Evolutionary conservation across 1,139 yeast genomes (phyloP).

Genomic region (Nadsonia starkeyi-henricii): DNA sequence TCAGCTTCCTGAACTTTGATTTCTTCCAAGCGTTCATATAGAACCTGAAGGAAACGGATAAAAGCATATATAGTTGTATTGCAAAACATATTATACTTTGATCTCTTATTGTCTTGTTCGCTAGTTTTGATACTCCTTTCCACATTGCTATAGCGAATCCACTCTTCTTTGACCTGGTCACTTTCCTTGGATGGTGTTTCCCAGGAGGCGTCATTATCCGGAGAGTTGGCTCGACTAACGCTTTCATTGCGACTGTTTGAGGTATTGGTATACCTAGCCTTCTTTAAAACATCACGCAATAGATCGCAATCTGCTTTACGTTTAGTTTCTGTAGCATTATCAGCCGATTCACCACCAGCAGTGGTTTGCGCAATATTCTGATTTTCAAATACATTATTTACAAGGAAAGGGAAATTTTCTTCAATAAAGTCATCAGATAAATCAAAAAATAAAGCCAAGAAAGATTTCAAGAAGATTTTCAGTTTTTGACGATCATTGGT

Average conservation of each 20-base stretch:
- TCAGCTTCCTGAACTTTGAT: constrained; percentile 53
- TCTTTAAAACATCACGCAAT: constrained; percentile 58
- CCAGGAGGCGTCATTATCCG: constrained; percentile 10
- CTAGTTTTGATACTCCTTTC: background rate
- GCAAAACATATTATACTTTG: constrained; percentile 64
- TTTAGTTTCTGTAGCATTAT: constrained; percentile 7
- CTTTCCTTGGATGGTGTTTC: constrained; percentile 27
- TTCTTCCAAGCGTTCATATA: constrained; percentile 68
- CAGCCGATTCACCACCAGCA: constrained; percentile 10
- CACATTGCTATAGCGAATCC: constrained; percentile 32
- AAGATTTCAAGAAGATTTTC: constrained; percentile 55
- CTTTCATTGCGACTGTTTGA: background rate
- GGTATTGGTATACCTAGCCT: constrained; percentile 30
- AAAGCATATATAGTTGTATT: constrained; percentile 88
- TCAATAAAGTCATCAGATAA: constrained; percentile 4
- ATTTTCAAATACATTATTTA: constrained; percentile 10
- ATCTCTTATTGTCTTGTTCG: constrained; percentile 13
- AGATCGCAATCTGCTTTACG: constrained; percentile 34
- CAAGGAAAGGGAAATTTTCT: constrained; percentile 9
- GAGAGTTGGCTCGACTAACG: background rate
- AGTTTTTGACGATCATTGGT: constrained; percentile 69
- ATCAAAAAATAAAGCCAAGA: constrained; percentile 53
- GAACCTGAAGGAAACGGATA: constrained; percentile 70
- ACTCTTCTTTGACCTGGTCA: constrained; percentile 49
- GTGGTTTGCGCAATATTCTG: constrained; percentile 12